Base-by-base conservation (phyloP, 2,329 filamentous ascomycete species). In the Xylaria sp. region DNA sequence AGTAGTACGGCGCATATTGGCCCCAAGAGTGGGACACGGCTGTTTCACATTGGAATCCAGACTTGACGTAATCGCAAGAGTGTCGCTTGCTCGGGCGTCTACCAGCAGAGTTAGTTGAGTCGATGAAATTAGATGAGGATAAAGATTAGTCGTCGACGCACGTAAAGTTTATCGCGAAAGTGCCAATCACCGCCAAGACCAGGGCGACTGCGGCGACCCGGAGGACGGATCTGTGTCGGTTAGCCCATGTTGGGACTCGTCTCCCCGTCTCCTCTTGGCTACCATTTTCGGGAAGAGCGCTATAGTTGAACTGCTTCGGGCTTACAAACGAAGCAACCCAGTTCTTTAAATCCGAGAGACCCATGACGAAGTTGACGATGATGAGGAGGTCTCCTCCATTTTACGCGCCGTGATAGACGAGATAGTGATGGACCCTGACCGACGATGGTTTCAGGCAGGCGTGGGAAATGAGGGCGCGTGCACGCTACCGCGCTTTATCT, bases 1-100 rank as follows among this genome's bases (percentile, higher is more conserved):
- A 86, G 80, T 92, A 97, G 81, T 89, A 97, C 1, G 94, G 93
- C 19, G 93, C 92, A 79, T 97, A 97, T 78, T 95, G 93, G 64
- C 94, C 94, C 93, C 93, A 97, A 64, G 84, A 86, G 72, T 89
- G 91, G 1, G 89, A 88, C 53, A 90, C 85, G 36, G 85, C 78
- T 3, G 86, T 79, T 56, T 85, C 83, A 79, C 92, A 94, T 70
- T 87, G 85, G 78, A 89, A 92, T 67, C 90, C 90, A 45, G 82
- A 71, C 50, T 84, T 76, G 42, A 86, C 79, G 5, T 82, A 84
- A 75, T 88, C 86, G 79, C 88, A 90, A 12, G 75, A 71, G 54
- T 66, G 82, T 76, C 62, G 68, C 68, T 69, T 61, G 30, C 59
- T 61, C 12, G 69, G 63, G 55, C 53, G 69, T 62, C 75, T 70